These are phyloP conservation scores for Planoprotostelium fungivorum DNA, from an alignment of 78 protist species.

Conservation along the genomic window DNA sequence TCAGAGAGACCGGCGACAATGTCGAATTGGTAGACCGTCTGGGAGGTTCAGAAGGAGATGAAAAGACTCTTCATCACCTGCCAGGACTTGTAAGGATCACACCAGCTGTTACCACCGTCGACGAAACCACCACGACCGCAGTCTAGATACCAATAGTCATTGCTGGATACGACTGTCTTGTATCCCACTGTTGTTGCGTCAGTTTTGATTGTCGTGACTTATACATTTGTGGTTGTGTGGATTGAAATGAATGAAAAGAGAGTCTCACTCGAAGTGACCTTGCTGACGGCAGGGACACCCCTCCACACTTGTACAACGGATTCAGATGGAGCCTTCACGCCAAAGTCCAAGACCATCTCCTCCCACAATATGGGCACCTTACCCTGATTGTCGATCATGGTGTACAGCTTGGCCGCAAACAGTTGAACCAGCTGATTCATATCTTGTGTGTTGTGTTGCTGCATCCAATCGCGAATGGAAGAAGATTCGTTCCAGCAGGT, in stretches of 20 bases:
- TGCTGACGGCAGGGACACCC: neutral
- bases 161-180: neutral
- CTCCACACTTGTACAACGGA: neutral
- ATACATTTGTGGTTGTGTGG: neutral
- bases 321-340: neutral
- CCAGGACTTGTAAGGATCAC: neutral
- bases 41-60: neutral
- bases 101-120: neutral
- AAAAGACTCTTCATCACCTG: neutral
- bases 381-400: neutral
- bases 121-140: neutral
- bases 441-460: neutral
- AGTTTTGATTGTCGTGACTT: neutral
- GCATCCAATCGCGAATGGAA: conserved; percentile 1
- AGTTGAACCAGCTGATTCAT: conserved; percentile 5
- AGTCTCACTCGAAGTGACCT: neutral
- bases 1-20: neutral
- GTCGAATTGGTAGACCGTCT: neutral
- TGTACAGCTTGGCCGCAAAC: neutral
- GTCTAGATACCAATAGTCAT: neutral
- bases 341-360: conserved; percentile 8
- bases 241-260: neutral
- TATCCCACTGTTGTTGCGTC: neutral
- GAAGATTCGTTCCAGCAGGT: conserved; percentile 14
- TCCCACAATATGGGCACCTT: conserved; percentile 19